Evolutionary conservation across 2,329 filamentous ascomycete species (phyloP), one percentile per base, ranked within the genome.

Genomic region (Ophiocordyceps camponoti-floridani): DNA sequence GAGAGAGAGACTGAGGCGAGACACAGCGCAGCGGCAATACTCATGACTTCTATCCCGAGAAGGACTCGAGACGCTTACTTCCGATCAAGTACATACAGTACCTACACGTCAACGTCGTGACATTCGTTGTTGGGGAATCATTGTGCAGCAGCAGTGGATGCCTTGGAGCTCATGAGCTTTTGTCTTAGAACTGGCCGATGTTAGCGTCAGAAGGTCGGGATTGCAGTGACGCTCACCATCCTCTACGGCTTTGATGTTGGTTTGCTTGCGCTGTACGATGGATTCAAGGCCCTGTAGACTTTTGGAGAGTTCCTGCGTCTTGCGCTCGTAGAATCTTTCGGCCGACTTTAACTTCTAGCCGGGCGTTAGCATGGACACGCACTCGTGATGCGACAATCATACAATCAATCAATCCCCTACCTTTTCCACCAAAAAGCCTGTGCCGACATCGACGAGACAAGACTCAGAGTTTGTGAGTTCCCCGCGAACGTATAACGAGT

Each of bases 371-470:
- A 26, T 4, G 28, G 27, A 4, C 10, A 18, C 10, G 33, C 13
- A 37, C 8, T 35, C 11, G 5, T 7, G 16, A 23, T 4, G 18
- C 23, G 3, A 23, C 23, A 28, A 33, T 8, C 43, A 6, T 18
- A 13, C 10, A 16, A 19, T 14, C 11, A 12, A 19, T 13, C 2
- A n/a, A 1, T 11, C 4, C 27, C 50, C 23, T 45, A 82, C 81
- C 76, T 98, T 98, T 65, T 96, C 88, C 44, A 96, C 80, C 57
- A 87, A 88, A 60, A 93, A 96, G 0, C 89, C 89, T 1, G 89
- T 96, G 18, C 89, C 89, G 18, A 95, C 78, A 61, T 96, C 89
- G 38, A 96, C 86, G 47, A 96, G 70, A 7, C 94, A 86, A 48
- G 78, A 79, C 46, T 84, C 75, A 2, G 80, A 72, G 60, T 81